phyloP scores from a whole-genome alignment of 208 protist species.

The Leishmania guyanensis region DNA sequence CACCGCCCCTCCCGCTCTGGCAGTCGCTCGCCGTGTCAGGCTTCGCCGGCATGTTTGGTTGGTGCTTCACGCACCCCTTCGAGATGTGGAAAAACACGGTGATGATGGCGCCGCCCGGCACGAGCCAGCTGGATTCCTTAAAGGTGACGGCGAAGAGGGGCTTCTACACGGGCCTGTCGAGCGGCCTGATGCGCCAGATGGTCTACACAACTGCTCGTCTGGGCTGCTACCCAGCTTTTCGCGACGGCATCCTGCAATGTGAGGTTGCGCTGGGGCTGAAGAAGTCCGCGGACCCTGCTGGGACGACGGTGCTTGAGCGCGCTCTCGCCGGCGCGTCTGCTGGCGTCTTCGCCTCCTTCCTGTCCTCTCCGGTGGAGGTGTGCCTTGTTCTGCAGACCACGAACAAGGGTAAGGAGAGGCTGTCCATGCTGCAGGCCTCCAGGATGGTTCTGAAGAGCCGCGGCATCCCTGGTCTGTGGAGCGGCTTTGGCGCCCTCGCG shows the following conservation, averaged over 20 bases:
- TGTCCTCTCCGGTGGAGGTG: slow-evolving; percentile 90
- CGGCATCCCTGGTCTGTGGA: slow-evolving; percentile 83
- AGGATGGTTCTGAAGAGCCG: slow-evolving; percentile 41
- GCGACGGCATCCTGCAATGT: slow-evolving; percentile 65
- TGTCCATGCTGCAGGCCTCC: slow-evolving; percentile 54
- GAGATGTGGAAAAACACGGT: slow-evolving; percentile 95
- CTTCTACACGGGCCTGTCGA: slow-evolving; percentile 83
- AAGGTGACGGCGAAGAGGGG: slow-evolving; percentile 55
- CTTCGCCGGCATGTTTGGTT: slow-evolving; percentile 84
- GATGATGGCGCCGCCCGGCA: slow-evolving; percentile 68
- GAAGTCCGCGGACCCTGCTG: slow-evolving; percentile 44
- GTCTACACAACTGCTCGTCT: slow-evolving; percentile 91
- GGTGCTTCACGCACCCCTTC: slow-evolving; percentile 92
- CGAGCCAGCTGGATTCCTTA: slow-evolving; percentile 50
- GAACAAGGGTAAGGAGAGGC: slow-evolving; percentile 54
- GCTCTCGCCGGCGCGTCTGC: slow-evolving; percentile 74
- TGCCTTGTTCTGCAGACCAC: slow-evolving; percentile 93
- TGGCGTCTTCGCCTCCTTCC: slow-evolving; percentile 84
- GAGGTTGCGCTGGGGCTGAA: slow-evolving; percentile 48
- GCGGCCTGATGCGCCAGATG: slow-evolving; percentile 84
- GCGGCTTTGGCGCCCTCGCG: slow-evolving; percentile 74
- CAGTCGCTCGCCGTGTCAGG: slow-evolving; percentile 81
- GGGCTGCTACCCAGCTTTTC: slow-evolving; percentile 91
- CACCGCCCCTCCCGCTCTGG: slow-evolving; percentile 41
- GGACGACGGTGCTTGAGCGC: slow-evolving; percentile 69